These are phyloP conservation scores for Verticillium alfalfae DNA, from an alignment of 2,329 filamentous ascomycete genomes.

Conservation along the genomic window DNA sequence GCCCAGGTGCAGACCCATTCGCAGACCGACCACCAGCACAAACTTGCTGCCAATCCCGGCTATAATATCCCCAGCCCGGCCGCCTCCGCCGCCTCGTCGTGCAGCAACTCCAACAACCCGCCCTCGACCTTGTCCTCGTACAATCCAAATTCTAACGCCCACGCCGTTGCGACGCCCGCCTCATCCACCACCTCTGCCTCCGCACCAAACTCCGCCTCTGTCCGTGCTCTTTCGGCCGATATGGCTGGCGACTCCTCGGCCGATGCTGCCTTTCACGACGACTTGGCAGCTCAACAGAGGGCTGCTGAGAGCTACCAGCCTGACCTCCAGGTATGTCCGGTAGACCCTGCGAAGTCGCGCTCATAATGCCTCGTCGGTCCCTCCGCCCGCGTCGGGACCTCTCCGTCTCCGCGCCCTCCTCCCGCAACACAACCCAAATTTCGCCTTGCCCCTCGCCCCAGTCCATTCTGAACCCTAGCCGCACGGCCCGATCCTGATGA, in stretches of 20 bases:
- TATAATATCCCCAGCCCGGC: conserved; percentile 1
- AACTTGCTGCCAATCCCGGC: neutral
- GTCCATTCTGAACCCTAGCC: neutral
- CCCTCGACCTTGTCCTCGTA: neutral
- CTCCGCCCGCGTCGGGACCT: neutral
- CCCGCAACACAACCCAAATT: neutral
- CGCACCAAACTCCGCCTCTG: conserved; percentile 7
- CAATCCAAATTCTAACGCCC: conserved; percentile 7
- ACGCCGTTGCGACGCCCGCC: conserved; percentile 3
- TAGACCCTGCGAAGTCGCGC: neutral
- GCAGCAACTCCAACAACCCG: neutral
- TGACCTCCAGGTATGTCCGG: conserved; percentile 45
- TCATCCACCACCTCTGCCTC: conserved; percentile 4
- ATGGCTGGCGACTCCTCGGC: conserved; percentile 26
- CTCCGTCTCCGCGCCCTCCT: neutral
- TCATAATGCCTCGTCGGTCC: neutral
- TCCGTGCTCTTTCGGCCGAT: conserved; percentile 16
- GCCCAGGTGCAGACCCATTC: neutral
- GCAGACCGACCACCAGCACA: neutral
- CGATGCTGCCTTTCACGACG: conserved; percentile 23
- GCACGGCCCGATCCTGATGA: neutral
- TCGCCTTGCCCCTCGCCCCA: neutral
- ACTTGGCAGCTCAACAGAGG: conserved; percentile 54
- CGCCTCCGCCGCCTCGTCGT: conserved; percentile 1
- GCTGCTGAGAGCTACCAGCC: conserved; percentile 55